Evolutionary conservation across 2,329 filamentous ascomycete species (phyloP), one percentile per base, ranked within the genome.

Genomic region (Aspergillus uvarum): DNA sequence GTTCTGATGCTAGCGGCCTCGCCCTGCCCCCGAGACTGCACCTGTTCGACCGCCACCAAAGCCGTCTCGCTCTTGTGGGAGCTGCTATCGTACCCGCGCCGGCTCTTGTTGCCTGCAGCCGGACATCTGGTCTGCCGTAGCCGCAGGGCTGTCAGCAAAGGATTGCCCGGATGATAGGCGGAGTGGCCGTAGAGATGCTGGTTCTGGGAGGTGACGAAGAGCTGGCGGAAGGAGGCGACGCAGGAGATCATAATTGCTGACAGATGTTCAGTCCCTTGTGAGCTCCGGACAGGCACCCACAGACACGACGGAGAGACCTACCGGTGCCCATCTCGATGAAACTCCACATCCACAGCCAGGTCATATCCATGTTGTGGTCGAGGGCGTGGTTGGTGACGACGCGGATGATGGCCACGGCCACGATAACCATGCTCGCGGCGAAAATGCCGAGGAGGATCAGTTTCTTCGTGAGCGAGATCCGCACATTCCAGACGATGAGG

Each of bases 201-300:
- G 31, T 59, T 63, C 11, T 66, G 60, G 0, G 62, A 59, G 3
- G 52, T 52, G 6, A 65, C 58, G n/a, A 64, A 63, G 6, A 64
- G 54, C 19, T 67, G 65, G 1, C 63, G 54, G 11, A 65, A 60
- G 1, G 65, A 65, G 6, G 60, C 59, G 14, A 63, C 54, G 42
- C 63, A 65, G 21, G 44, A 44, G 16, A 56, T 21, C 14, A 56
- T 49, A 14, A 32, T 56, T 14, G 54, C 54, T 56, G 16, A 24
- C 12, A 6, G 8, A 12, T 35, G 26, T 12, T 35, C 11, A 35
- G 32, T 22, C 4, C 3, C 22, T 22, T 22, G 22, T 22, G 22
- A 22, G 22, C 22, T 22, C 22, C 22, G 22, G 22, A 22, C 22
- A 22, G 22, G 22, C 22, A 22, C 22, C 22, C 22, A 2, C 22